Evolutionary conservation across 352 stramenopile species (phyloP), one percentile per base, ranked within the genome.

Genomic region (Peronospora farinosa): DNA sequence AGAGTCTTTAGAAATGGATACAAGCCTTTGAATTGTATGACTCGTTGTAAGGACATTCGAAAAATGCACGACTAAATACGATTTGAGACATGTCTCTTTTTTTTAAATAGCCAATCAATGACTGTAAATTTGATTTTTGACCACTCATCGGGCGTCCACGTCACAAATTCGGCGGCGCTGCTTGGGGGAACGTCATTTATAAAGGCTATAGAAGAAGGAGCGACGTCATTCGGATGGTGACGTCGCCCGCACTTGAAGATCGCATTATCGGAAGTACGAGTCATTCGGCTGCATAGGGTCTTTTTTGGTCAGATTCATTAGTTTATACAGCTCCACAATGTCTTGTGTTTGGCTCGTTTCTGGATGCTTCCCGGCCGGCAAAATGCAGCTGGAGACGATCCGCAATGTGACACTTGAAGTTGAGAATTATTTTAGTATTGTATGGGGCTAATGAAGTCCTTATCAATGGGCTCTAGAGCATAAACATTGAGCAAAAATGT

Each of bases 41-140:
- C 31, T 58, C 54, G 47, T 57, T 63, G 33, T 44, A 28, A 35
- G 40, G 44, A 46, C 44, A 44, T 33, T 44, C 16, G 39, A 60
- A 64, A n/a, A 51, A 61, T 57, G 57, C 60, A 52, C 53, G 57
- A 16, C 43, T 60, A 67, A 59, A 53, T 67, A 37, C 53, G 47
- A 59, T 37, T 17, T 4, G 58, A 59, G 58, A 63, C 58, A 67
- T 66, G 15, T 5, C 31, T 54, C 45, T 48, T 23, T 19, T 16
- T 3, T 23, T 63, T 40, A n/a, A n/a, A 41, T 38, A 35, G 16
- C 57, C 57, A 64, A 60, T 64, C 1, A 5, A 16, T 10, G 13
- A 0, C 23, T 7, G n/a, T 32, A 7, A 30, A 12, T 25, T 7
- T 33, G 2, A 7, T 0, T 45, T 48, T 53, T 25, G 31, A 12